phyloP scores from a whole-genome alignment of 257 asterid species.

The Scutellaria galericulata region DNA sequence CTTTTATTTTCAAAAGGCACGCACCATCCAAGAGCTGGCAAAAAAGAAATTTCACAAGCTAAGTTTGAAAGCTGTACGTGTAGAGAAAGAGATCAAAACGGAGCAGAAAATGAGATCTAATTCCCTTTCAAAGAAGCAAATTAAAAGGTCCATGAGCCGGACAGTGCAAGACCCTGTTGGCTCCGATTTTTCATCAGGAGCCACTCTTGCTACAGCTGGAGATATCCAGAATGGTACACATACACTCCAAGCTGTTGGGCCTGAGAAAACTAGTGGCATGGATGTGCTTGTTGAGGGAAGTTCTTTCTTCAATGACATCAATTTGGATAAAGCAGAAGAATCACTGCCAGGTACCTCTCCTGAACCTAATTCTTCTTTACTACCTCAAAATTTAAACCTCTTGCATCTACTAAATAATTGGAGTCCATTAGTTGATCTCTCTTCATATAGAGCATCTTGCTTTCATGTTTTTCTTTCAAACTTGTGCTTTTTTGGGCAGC shows the following conservation, averaged over 20 bases:
- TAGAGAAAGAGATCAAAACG: constrained; percentile 64
- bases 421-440: neutral
- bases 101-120: constrained; percentile 61
- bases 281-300: constrained; percentile 68
- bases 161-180: constrained; percentile 69
- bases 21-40: constrained; percentile 86
- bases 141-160: constrained; percentile 56
- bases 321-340: constrained; percentile 79
- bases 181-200: constrained; percentile 93
- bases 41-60: constrained; percentile 73
- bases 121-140: constrained; percentile 62
- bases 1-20: constrained; percentile 64
- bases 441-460: neutral
- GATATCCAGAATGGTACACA: constrained; percentile 54
- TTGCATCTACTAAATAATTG: neutral
- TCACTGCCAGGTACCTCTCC: constrained; percentile 60
- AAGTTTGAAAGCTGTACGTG: constrained; percentile 48
- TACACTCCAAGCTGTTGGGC: constrained; percentile 50
- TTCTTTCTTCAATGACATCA: constrained; percentile 56
- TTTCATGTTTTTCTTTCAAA: constrained; percentile 5
- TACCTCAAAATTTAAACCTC: too few relatives aligned
- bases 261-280: constrained; percentile 55
- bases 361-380: neutral
- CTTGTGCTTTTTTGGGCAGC: constrained; percentile 7
- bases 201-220: constrained; percentile 70